Conservation (phyloP, 202 grass and related monocot genomes). For the Setaria viridis region DNA sequence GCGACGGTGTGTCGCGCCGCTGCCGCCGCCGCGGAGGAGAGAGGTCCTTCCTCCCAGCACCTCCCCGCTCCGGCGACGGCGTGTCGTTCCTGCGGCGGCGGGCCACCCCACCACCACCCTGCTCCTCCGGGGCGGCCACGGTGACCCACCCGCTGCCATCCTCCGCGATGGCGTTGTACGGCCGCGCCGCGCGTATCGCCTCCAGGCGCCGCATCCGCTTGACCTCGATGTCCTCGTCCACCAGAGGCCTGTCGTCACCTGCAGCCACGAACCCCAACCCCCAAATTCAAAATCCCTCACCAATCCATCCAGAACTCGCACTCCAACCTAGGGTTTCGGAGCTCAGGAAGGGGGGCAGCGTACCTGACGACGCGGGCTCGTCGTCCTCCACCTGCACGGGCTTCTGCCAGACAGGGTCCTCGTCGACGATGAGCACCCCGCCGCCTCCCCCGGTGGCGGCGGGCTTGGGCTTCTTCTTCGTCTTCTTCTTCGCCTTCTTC, state of each 20-base stretch:
- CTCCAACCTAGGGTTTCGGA: constrained; percentile 30
- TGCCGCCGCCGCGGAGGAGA: constrained; percentile 45
- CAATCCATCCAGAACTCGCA: constrained; percentile 7
- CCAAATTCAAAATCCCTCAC: constrained; percentile 4
- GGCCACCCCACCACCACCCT: not conserved
- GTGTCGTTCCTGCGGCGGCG: constrained; percentile 32
- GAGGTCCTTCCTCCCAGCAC: constrained; percentile 21
- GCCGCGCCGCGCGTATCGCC: constrained; percentile 64
- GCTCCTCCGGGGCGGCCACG: constrained; percentile 34
- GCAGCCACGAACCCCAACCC: constrained; percentile 15
- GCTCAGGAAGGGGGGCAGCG: not conserved
- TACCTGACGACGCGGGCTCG: constrained; percentile 71
- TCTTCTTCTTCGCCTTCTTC: constrained; percentile 77
- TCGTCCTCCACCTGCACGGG: constrained; percentile 77
- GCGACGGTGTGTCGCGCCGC: constrained; percentile 51
- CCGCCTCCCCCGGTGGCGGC: constrained; percentile 40
- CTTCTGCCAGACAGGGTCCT: constrained; percentile 97
- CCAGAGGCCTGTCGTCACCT: constrained; percentile 77
- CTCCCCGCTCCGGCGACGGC: constrained; percentile 27
- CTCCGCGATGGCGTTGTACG: constrained; percentile 76
- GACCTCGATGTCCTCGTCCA: constrained; percentile 93
- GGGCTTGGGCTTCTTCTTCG: constrained; percentile 65
- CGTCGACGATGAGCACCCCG: constrained; percentile 89
- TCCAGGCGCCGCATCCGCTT: constrained; percentile 89
- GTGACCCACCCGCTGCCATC: constrained; percentile 89